Evolutionary conservation across 176 grass and related monocot genomes (phyloP).

Genomic region (Thinopyrum elongatum): DNA sequence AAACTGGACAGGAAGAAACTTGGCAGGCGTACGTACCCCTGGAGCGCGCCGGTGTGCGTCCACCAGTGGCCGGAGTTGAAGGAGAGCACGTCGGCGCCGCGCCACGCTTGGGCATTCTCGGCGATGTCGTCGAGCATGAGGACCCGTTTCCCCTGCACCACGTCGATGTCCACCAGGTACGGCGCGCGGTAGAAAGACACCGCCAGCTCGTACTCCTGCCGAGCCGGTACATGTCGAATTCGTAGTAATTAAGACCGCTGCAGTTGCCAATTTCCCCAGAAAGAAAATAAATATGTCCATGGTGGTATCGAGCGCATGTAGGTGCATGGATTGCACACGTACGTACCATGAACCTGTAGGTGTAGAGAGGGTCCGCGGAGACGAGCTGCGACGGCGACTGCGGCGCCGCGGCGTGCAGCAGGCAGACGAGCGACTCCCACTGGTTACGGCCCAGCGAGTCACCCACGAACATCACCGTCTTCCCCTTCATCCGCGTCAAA

Average conservation of each 20-base stretch:
- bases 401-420: slow-evolving; percentile 70
- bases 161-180: slow-evolving; percentile 86
- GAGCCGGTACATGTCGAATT: not conserved
- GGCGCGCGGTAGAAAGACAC: slow-evolving; percentile 82
- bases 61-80: slow-evolving; percentile 99
- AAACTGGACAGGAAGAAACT: not conserved
- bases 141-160: slow-evolving; percentile 66
- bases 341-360: slow-evolving; percentile 70
- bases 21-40: slow-evolving; percentile 39
- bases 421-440: slow-evolving; percentile 94
- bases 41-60: slow-evolving; percentile 82
- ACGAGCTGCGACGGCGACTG: slow-evolving; percentile 60
- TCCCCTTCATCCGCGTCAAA: slow-evolving; percentile 77
- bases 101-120: slow-evolving; percentile 69
- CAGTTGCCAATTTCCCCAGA: too few relatives aligned
- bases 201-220: slow-evolving; percentile 61
- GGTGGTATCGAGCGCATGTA: not conserved
- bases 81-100: slow-evolving; percentile 71
- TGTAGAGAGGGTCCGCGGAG: slow-evolving; percentile 73
- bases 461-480: slow-evolving; percentile 95
- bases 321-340: not conserved
- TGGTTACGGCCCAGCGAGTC: slow-evolving; percentile 91
- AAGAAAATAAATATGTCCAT: not conserved
- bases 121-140: slow-evolving; percentile 72
- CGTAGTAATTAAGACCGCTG: not conserved